Evolutionary conservation across 805 yeast genomes (phyloP), one percentile per base, ranked within the genome.

Genomic region (Cyberlindnera americana): DNA sequence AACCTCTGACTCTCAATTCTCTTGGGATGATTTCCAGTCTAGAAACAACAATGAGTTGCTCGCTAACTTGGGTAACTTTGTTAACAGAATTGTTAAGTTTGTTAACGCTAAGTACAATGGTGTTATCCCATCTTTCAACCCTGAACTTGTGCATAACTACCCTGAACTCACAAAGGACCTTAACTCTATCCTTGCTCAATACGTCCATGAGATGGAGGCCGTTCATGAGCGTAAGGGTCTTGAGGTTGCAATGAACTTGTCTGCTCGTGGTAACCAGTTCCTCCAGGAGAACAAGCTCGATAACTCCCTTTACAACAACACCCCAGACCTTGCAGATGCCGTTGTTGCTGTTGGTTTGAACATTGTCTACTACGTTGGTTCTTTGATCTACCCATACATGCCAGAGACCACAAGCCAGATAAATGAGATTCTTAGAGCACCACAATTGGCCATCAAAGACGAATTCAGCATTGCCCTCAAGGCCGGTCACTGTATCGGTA

Each of bases 41-140:
- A 84, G 89, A 65, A 93, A 93, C 65, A 93, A 93, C 70, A 77
- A 85, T 49, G 99, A 93, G 68, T 72, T 93, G 58, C 73, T 93
- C 64, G 96, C 98, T 37, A 93, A 93, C 67, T 72, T 93, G 61
- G 99, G 99, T 65, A 93, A 93, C 70, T 88, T 89, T 57, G 97
- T 89, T 43, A 93, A 93, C 72, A 83, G 99, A 67, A 70, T 91
- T 56, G 79, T 88, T 48, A 93, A 93, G 64, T 93, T 89, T 60
- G 88, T 81, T 37, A 79, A 75, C 60, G 90, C 96, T 40, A 93
- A 89, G 62, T 93, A 88, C 65, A 84, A 87, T 51, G 95, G 96
- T 44, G 95, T 87, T 33, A 74, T 93, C 48, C 96, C 98, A 37
- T 56, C 69, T 33, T 89, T 62, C 59, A 70, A 77, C 45, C 61